Conservation (phyloP, 176 grass and related monocot species). For the Leersia perrieri region DNA sequence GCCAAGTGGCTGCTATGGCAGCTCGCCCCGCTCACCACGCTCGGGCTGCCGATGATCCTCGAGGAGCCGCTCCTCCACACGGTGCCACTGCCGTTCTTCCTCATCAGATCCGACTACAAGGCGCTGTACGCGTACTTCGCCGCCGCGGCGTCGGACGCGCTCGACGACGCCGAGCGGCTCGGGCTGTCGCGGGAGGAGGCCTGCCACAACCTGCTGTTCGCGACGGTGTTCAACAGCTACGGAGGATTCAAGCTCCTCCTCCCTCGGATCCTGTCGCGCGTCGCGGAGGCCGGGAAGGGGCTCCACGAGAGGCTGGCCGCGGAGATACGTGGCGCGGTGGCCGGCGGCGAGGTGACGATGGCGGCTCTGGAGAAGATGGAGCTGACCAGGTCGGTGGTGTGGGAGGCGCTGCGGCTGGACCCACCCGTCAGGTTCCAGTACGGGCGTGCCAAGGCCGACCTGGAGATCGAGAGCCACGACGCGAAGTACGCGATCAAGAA, state of each 20-base stretch:
- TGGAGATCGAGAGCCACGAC: slow-evolving; percentile 62
- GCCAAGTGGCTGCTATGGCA: slow-evolving; percentile 65
- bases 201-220: slow-evolving; percentile 72
- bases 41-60: slow-evolving; percentile 50
- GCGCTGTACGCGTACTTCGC: slow-evolving; percentile 56
- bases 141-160: background rate
- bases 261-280: slow-evolving; percentile 34
- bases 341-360: slow-evolving; percentile 44
- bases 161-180: slow-evolving; percentile 47
- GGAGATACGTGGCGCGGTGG: slow-evolving; percentile 50
- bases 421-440: slow-evolving; percentile 84
- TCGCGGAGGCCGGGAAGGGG: slow-evolving; percentile 20
- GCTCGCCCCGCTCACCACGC: slow-evolving; percentile 50
- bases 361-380: slow-evolving; percentile 65
- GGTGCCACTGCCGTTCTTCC: slow-evolving; percentile 43
- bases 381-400: slow-evolving; percentile 65
- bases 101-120: slow-evolving; percentile 50
- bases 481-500: slow-evolving; percentile 46
- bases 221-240: slow-evolving; percentile 68
- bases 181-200: slow-evolving; percentile 61
- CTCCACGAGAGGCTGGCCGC: slow-evolving; percentile 42
- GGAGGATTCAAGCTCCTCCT: slow-evolving; percentile 62
- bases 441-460: slow-evolving; percentile 54
- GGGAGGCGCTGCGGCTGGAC: slow-evolving; percentile 65
- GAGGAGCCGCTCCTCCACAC: slow-evolving; percentile 71